Base-by-base conservation (phyloP, 2,329 filamentous ascomycete genomes). In the Diaporthe sp. region DNA sequence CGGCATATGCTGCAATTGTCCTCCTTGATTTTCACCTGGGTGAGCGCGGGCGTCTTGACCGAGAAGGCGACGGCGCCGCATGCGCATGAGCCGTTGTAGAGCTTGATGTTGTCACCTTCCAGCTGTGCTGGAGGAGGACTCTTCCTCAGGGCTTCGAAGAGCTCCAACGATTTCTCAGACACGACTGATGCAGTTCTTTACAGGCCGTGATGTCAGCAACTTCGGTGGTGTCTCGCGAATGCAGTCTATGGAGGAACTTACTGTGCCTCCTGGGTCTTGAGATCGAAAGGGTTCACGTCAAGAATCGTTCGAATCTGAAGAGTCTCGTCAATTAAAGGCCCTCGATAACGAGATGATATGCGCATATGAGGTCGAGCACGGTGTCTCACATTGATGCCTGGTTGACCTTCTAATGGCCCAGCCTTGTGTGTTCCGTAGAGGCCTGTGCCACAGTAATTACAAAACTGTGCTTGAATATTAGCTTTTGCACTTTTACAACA, bases 1-100 rank as follows among this genome's bases (percentile, higher is more conserved):
- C 80, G 74, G 74, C 82, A 83, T 31, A 78, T 80, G 71, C 82
- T 83, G 72, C 83, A 79, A 84, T 85, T 78, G 81, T 85, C 77
- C 83, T 87, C 74, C 82, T 85, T 78, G 83, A 87, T 53, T 84
- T 88, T 77, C 82, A 87, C 65, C 80, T 84, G 28, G 79, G 84
- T 75, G 82, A 77, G 70, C 4, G 78, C 73, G 1, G 73, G 44
- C 9, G 71, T 76, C 7, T 76, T 67, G 2, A 82, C 71, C 2
- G 79, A 73, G 31, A 79, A 75, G 44, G 75, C 73, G 0, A 83
- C 78, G 0, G 72, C 73, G 2, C 81, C 79, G 68, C 82, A 83
- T 15, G 80, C 79, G 57, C 81, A 83, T 10, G 79, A 78, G 55
- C 79, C 80, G 10, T 67, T 68, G 49, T 82, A 79, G 31, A 65